Base-by-base conservation (phyloP, 768 basidiomycete genomes). In the Leucocoprinus leucothites region DNA sequence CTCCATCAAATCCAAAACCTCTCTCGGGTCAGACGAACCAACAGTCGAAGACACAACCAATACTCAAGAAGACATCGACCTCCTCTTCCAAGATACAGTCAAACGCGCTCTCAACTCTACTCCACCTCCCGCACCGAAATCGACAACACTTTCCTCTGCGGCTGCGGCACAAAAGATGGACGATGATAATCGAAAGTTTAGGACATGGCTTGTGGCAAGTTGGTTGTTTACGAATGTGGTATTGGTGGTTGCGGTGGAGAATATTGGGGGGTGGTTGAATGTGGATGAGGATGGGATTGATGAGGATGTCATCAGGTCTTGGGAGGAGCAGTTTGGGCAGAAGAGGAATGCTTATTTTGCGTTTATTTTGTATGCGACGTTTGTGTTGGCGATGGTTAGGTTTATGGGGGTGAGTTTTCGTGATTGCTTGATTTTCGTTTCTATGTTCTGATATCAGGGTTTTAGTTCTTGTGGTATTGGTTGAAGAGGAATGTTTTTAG, bases 111-210 rank as follows among this genome's bases (percentile, higher is more conserved):
- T 94, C 57, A 87, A 89, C 44, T 87, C 89, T 69, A 61, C 87
- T 53, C 74, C 82, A 16, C 73, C 74, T 36, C 36, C 48, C 1
- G 1, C 25, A 4, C 22, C 48, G 8, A 44, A 19, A 18, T 38
- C 48, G 11, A 31, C 36, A 50, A 38, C 48, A 21, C 48, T 50
- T 13, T 40, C 48, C 14, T 13, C 48, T 1, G 82, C 84, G 58
- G 89, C 92, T 53, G 82, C 64, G 0, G 51, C 76, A 1, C 89
- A 92, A 69, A 88, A 87, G 66, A 76, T 88, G 79, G 92, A 95
- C 65, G 92, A 95, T 64, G 78, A 86, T 69, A 94, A 94, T 75
- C 87, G 85, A 73, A 94, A 92, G n/a, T 95, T 95, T 87, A 84
- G 93, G 54, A 94, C 93, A 2, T 85, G 92, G 48, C 77, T 94